These are phyloP conservation scores for Trichoderma koningii DNA, from an alignment of 2,329 filamentous ascomycete species.

Conservation along the genomic window DNA sequence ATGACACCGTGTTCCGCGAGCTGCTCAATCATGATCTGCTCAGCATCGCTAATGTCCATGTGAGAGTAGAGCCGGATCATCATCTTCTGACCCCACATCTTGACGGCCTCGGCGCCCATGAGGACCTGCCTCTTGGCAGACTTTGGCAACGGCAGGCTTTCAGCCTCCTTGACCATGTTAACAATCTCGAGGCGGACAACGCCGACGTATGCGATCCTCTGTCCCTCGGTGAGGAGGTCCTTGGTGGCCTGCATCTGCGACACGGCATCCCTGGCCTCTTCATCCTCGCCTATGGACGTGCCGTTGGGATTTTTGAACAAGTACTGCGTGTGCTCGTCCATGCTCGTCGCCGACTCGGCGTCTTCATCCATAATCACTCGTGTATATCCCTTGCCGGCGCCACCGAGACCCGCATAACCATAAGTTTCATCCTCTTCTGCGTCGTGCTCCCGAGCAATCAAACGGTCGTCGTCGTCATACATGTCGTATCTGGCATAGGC, in stretches of 20 bases:
- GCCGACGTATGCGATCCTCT: conserved; percentile 94
- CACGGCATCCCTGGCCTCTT: conserved; percentile 81
- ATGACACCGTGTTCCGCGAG: conserved; percentile 88
- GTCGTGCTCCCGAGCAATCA: conserved; percentile 80
- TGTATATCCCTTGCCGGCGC: conserved; percentile 93
- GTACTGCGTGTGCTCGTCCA: conserved; percentile 97
- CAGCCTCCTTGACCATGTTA: conserved; percentile 70
- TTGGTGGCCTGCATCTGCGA: conserved; percentile 96
- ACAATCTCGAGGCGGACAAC: conserved; percentile 80
- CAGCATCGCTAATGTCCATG: conserved; percentile 90
- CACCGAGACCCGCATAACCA: conserved; percentile 76
- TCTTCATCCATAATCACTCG: conserved; percentile 94
- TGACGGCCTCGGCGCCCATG: conserved; percentile 72
- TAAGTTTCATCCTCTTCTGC: conserved; percentile 66
- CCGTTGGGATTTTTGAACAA: conserved; percentile 76
- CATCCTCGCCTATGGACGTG: conserved; percentile 64
- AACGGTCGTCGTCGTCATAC: conserved; percentile 88
- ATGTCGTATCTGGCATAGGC: conserved; percentile 90
- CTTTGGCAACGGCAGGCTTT: conserved; percentile 61
- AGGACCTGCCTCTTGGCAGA: conserved; percentile 71
- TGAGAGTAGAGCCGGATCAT: conserved; percentile 93
- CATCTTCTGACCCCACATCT: conserved; percentile 98
- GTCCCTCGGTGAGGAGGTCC: conserved; percentile 89
- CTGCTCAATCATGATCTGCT: conserved; percentile 99
- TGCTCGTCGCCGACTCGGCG: conserved; percentile 86